Conservation (phyloP, 495 filamentous ascomycete genomes). For the Melanomma pulvis-pyrius region DNA sequence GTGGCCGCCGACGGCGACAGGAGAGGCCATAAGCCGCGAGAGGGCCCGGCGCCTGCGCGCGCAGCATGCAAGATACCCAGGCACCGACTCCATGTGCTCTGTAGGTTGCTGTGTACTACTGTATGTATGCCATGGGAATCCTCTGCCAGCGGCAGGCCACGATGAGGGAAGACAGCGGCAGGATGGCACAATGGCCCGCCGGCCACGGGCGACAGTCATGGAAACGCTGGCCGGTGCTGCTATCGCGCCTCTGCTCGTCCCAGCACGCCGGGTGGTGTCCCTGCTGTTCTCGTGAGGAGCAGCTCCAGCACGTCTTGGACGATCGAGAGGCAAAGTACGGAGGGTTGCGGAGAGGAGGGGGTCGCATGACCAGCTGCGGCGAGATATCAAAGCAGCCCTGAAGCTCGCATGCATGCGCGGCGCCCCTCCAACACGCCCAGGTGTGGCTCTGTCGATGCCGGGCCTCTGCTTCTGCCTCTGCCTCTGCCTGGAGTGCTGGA, state of each 20-base stretch:
- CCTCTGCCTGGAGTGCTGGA: neutral
- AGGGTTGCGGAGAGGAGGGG: neutral
- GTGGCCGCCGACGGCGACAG: neutral
- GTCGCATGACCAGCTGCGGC: conserved; percentile 27
- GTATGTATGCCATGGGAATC: no score
- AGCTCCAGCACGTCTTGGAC: neutral
- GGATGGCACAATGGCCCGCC: neutral
- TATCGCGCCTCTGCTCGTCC: neutral
- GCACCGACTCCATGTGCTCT: neutral
- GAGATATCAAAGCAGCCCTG: conserved; percentile 27
- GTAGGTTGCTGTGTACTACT: no score
- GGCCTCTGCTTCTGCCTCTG: neutral
- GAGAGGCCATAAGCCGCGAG: no score
- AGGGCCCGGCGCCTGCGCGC: neutral
- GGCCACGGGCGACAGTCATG: conserved; percentile 14
- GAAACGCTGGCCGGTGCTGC: neutral
- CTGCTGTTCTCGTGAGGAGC: neutral
- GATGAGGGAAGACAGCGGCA: neutral
- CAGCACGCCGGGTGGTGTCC: neutral
- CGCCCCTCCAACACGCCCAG: neutral
- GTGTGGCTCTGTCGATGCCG: neutral
- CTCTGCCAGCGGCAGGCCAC: neutral
- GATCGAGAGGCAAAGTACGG: neutral
- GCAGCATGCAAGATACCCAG: neutral
- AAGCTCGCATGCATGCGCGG: neutral